phyloP scores from a whole-genome alignment of 208 protist genomes.

The Giardia duodenalis region DNA sequence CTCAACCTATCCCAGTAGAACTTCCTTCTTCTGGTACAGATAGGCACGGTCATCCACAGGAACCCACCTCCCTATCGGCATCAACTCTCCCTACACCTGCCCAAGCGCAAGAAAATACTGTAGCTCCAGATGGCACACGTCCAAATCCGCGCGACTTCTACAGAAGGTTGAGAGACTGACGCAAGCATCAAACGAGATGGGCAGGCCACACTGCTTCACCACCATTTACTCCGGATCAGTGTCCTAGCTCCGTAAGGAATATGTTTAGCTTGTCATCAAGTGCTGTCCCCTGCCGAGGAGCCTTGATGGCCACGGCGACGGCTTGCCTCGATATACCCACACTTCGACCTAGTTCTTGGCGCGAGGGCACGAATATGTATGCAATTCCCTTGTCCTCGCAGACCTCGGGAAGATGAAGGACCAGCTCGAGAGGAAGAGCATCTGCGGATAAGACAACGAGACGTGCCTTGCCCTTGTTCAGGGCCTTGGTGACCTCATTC shows the following conservation, averaged over 20 bases:
- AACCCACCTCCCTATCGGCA: no score
- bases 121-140: background rate
- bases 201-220: background rate
- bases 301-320: slow-evolving; percentile 32
- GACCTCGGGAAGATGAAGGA: slow-evolving; percentile 36
- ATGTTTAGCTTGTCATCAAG: background rate
- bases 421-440: slow-evolving; percentile 33
- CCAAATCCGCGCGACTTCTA: background rate
- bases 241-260: background rate
- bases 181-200: background rate
- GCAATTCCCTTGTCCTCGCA: slow-evolving; percentile 40
- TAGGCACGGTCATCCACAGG: no score
- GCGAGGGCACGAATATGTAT: slow-evolving; percentile 38
- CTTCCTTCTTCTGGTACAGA: no score
- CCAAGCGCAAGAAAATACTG: background rate
- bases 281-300: background rate
- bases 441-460: slow-evolving; percentile 43
- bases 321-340: slow-evolving; percentile 20
- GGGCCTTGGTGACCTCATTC: slow-evolving; percentile 30
- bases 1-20: no score
- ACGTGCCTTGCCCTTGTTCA: slow-evolving; percentile 26
- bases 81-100: background rate
- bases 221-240: background rate
- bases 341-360: background rate
- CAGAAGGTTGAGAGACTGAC: background rate